Evolutionary conservation across 371 early-diverging fungal genomes (phyloP).

Genomic region (Rhizopus microsporus): DNA sequence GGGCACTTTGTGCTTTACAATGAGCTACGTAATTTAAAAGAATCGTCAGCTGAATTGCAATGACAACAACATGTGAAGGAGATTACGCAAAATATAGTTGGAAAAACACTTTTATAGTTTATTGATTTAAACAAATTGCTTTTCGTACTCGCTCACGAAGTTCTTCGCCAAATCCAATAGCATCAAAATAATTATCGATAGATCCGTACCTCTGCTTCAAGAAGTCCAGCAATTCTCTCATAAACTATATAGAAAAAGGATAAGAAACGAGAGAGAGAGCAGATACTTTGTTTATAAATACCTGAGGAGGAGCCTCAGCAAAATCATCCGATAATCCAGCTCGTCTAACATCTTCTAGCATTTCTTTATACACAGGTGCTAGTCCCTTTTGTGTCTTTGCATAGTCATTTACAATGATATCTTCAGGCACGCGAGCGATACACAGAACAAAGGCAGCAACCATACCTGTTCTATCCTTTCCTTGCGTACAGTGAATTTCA

Average conservation of each 20-base stretch:
- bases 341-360: constrained; percentile 52
- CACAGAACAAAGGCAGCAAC: constrained; percentile 58
- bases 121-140: constrained; percentile 23
- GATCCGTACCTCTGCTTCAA: constrained; percentile 38
- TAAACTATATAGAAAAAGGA: constrained; percentile 18
- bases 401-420: constrained; percentile 67
- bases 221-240: constrained; percentile 31
- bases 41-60: not conserved
- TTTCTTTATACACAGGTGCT: constrained; percentile 43
- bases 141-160: constrained; percentile 37
- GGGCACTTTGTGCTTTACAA: no score
- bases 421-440: constrained; percentile 62
- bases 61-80: not conserved
- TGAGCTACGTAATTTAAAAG: no score
- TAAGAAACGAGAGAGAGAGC: not conserved
- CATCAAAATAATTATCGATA: constrained; percentile 29
- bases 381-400: constrained; percentile 56
- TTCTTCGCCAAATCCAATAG: constrained; percentile 34
- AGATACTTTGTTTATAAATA: constrained; percentile 5
- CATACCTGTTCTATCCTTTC: constrained; percentile 80
- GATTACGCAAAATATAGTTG: not conserved
- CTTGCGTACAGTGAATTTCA: constrained; percentile 78
- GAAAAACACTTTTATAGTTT: not conserved
- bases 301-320: constrained; percentile 58
- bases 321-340: constrained; percentile 59